A percentile compares a stretch with the other conserved stretches of the same genome.
These are phyloP conservation scores for Phaeotremella fagi DNA, from an alignment of 768 basidiomycete species.

Conservation along the genomic window DNA sequence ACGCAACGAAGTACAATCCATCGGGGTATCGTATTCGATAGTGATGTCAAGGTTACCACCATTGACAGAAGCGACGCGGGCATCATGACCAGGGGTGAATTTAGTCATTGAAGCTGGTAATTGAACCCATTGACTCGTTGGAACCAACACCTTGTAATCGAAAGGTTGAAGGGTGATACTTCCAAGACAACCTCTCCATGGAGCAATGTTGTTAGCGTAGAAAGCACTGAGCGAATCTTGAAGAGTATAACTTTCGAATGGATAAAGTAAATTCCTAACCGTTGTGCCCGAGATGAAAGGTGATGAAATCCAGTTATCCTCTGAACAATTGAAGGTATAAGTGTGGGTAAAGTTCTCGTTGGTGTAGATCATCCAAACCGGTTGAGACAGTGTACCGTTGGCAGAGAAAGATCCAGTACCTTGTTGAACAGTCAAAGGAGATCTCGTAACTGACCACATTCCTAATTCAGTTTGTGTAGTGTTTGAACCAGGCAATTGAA, in stretches of 20 bases:
- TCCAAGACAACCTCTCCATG: conserved; percentile 70
- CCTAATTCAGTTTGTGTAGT: conserved; percentile 76
- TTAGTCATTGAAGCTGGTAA: conserved; percentile 70
- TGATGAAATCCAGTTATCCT: conserved; percentile 66
- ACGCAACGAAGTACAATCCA: conserved; percentile 70
- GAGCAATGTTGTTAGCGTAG: conserved; percentile 57
- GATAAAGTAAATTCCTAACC: conserved; percentile 72
- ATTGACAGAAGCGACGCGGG: conserved; percentile 57
- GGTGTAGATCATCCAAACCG: conserved; percentile 78
- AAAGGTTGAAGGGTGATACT: conserved; percentile 65
- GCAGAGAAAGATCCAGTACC: conserved; percentile 49
- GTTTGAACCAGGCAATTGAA: conserved; percentile 81
- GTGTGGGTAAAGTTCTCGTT: conserved; percentile 73
- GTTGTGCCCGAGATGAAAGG: conserved; percentile 62
- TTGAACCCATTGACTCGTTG: conserved; percentile 60
- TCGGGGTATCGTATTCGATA: conserved; percentile 71
- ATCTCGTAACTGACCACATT: conserved; percentile 73
- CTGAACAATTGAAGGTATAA: conserved; percentile 61
- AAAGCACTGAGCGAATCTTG: conserved; percentile 63
- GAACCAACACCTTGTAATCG: conserved; percentile 78
- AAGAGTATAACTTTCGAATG: conserved; percentile 74
- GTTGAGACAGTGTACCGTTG: conserved; percentile 58
- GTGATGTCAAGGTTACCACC: conserved; percentile 58
- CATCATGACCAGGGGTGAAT: conserved; percentile 82
- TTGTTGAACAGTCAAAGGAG: conserved; percentile 62